Evolutionary conservation across 805 yeast genomes (phyloP).

Genomic region (Teunomyces lycoperdinae): DNA sequence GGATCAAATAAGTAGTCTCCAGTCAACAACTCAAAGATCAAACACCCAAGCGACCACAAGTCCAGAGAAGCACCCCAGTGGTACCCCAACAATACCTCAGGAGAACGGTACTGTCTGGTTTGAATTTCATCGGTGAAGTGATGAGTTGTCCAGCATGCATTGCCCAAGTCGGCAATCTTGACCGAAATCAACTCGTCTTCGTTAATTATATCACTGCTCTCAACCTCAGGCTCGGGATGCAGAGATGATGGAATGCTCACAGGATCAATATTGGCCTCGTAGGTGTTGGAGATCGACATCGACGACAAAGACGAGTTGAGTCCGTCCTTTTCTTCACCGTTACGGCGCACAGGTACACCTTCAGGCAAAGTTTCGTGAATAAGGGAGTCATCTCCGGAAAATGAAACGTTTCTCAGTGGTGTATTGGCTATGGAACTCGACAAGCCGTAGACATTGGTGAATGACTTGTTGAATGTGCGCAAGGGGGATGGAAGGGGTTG

Average conservation of each 20-base stretch:
- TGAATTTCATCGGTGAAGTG: constrained; percentile 70
- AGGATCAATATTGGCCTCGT: constrained; percentile 10
- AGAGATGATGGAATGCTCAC: constrained; percentile 12
- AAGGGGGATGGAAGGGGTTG: constrained; percentile 92
- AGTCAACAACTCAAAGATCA: constrained; percentile 84
- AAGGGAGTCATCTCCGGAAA: constrained; percentile 6
- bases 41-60: constrained; percentile 93
- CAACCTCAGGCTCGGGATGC: constrained; percentile 4
- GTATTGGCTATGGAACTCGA: constrained; percentile 41
- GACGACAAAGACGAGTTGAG: constrained; percentile 39
- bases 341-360: background rate
- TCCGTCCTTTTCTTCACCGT: constrained; percentile 18
- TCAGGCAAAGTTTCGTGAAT: background rate
- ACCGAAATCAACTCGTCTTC: constrained; percentile 30
- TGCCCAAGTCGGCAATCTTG: constrained; percentile 69
- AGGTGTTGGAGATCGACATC: constrained; percentile 38
- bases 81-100: constrained; percentile 57
- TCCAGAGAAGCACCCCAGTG: constrained; percentile 95
- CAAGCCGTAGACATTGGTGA: constrained; percentile 34
- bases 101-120: constrained; percentile 65
- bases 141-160: constrained; percentile 61
- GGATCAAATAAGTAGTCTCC: constrained; percentile 97
- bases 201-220: constrained; percentile 11
- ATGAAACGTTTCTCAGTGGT: constrained; percentile 24
- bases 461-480: constrained; percentile 50